Base-by-base conservation (phyloP, 2,329 filamentous ascomycete species). In the Amauroascus niger region DNA sequence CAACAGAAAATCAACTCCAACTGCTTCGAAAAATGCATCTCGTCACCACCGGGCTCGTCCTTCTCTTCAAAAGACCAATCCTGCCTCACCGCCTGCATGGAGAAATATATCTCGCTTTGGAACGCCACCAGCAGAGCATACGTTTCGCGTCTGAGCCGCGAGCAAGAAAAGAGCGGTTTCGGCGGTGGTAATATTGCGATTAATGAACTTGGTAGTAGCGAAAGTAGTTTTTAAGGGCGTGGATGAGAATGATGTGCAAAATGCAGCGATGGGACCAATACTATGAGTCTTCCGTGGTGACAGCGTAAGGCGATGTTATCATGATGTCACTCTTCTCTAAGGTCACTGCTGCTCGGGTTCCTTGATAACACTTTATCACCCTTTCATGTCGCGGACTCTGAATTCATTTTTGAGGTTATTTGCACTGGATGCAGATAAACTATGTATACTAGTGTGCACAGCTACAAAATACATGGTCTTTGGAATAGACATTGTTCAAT, bases 81-180 rank as follows among this genome's bases (percentile, higher is more conserved):
- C 20, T 91, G 87, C 74, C 77, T 87, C 65, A 86, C 79, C 18
- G 76, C 79, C 57, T 91, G 87, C 75, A 87, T 89, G 81, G 86
- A 90, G 64, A 90, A 90, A 71, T 91, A 90, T 76, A 87, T 90
- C 76, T 73, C 77, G 30, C 79, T 85, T 9, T 91, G 87, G 87
- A 89, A 89, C 72, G 74, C 79, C 58, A 82, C 87, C 64, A 86
- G 83, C 73, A 70, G 76, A 46, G 76, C 82, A 39, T 88, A 88
- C 68, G 79, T 88, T 64, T 70, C 71, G 58, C 77, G 70, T 14
- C 58, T 72, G 39, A 58, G 80, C 61, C 69, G 82, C 84, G 72
- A 73, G 5, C 59, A 62, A 44, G 64, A 67, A 26, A 49, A 52
- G 35, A 24, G 33, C 24, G 50, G 54, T 28, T 48, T 39, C 11